Evolutionary conservation across 2,329 filamentous ascomycete species (phyloP).

Genomic region (Achaetomium macrosporum): DNA sequence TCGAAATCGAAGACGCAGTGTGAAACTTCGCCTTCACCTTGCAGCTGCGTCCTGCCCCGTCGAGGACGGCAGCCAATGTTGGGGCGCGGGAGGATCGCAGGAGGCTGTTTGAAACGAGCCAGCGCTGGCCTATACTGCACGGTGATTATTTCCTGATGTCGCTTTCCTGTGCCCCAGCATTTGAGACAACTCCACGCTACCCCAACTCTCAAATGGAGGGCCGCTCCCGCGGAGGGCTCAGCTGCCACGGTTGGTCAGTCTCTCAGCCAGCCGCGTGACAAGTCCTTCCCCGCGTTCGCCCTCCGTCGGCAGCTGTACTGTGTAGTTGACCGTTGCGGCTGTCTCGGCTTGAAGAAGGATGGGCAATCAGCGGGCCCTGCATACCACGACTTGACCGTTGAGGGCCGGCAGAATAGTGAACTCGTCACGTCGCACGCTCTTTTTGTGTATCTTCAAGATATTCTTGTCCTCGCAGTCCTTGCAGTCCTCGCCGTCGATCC

Average conservation of each 20-base stretch:
- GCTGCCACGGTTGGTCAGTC: slow-evolving; percentile 19
- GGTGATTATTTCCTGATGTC: background rate
- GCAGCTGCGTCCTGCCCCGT: slow-evolving; percentile 12
- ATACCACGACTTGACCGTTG: background rate
- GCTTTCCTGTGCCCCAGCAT: slow-evolving; percentile 1
- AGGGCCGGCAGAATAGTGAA: background rate
- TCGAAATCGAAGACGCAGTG: background rate
- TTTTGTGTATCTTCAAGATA: slow-evolving; percentile 1
- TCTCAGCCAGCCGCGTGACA: slow-evolving; percentile 21
- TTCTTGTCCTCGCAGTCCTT: background rate
- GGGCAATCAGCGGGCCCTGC: slow-evolving; percentile 11
- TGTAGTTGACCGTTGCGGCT: background rate
- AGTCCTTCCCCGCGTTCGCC: slow-evolving; percentile 4
- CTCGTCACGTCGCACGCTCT: slow-evolving; percentile 19
- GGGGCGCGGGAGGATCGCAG: background rate
- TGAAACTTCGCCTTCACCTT: slow-evolving; percentile 1
- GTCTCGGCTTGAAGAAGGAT: slow-evolving; percentile 16
- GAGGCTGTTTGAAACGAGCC: background rate
- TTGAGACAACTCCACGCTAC: slow-evolving; percentile 13
- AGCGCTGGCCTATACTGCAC: background rate
- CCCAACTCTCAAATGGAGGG: slow-evolving; percentile 7
- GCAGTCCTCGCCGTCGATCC: background rate
- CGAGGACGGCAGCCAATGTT: background rate
- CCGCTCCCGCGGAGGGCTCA: slow-evolving; percentile 19
- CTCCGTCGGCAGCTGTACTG: background rate